These are phyloP conservation scores for Myochromella boudieri DNA, from an alignment of 768 basidiomycete genomes.

Conservation along the genomic window DNA sequence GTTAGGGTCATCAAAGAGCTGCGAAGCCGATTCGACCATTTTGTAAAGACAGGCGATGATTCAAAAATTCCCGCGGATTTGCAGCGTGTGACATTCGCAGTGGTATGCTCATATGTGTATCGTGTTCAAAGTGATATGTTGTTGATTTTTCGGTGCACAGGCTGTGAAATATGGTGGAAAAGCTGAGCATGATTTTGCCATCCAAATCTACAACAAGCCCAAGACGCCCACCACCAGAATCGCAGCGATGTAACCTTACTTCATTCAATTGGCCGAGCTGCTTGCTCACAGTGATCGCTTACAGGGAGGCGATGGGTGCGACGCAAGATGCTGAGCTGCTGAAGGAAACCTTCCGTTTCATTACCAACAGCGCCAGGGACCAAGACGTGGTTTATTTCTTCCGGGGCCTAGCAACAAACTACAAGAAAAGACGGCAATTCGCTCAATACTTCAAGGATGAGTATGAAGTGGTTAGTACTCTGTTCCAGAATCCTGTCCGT, in stretches of 20 bases:
- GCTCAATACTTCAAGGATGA: conserved; percentile 68
- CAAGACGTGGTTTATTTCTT: conserved; percentile 70
- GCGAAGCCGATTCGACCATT: conserved; percentile 65
- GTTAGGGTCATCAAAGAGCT: conserved; percentile 75
- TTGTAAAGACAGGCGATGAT: conserved; percentile 70
- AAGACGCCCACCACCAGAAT: conserved; percentile 73
- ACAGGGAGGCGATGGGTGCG: conserved; percentile 64
- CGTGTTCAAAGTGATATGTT: not conserved
- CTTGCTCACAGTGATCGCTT: conserved; percentile 10
- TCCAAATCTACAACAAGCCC: conserved; percentile 67
- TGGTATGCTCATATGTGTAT: conserved; percentile 35
- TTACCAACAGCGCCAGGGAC: conserved; percentile 51
- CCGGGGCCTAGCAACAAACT: conserved; percentile 56
- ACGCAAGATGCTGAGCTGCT: conserved; percentile 57
- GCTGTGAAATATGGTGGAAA: conserved; percentile 74
- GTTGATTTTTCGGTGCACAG: conserved; percentile 29
- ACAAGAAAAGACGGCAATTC: conserved; percentile 49
- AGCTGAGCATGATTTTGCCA: conserved; percentile 72
- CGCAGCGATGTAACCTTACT: conserved; percentile 55
- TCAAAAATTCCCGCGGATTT: conserved; percentile 82
- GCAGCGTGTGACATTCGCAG: conserved; percentile 50
- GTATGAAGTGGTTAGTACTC: conserved; percentile 54
- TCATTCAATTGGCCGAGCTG: not conserved
- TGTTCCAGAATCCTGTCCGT: no score
- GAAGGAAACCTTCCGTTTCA: conserved; percentile 61